These are phyloP conservation scores for Diaporthe ampelina DNA, from an alignment of 2,329 filamentous ascomycete species.

Conservation along the genomic window DNA sequence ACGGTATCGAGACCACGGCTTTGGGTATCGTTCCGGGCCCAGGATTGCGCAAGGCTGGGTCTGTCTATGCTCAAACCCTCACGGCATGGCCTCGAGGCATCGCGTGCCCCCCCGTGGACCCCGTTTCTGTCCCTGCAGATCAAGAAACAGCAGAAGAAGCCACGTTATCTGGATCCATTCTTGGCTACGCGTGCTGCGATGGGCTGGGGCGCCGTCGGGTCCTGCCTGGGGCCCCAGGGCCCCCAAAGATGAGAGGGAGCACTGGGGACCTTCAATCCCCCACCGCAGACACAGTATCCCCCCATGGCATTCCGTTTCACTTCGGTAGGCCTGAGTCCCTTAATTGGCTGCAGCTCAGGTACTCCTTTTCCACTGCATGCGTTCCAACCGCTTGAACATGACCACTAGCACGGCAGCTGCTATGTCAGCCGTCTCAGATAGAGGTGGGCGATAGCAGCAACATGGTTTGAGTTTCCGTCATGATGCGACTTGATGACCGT, in stretches of 20 bases:
- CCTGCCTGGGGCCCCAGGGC: neutral
- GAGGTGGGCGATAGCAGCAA: slow-evolving; percentile 28
- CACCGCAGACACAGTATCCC: neutral
- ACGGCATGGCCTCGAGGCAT: slow-evolving; percentile 28
- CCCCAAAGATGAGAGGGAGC: slow-evolving; percentile 30
- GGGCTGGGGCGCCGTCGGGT: slow-evolving; percentile 7
- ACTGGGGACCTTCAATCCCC: slow-evolving; percentile 16
- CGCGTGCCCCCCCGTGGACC: slow-evolving; percentile 19
- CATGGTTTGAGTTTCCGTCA: slow-evolving; percentile 33
- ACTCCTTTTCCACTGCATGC: slow-evolving; percentile 39
- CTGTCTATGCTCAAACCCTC: slow-evolving; percentile 29
- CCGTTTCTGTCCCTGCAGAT: slow-evolving; percentile 26
- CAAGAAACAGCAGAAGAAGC: slow-evolving; percentile 32
- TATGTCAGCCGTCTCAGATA: slow-evolving; percentile 39
- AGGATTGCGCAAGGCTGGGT: slow-evolving; percentile 2
- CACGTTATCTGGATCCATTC: slow-evolving; percentile 37
- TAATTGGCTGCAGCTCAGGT: slow-evolving; percentile 36
- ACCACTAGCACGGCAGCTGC: slow-evolving; percentile 15
- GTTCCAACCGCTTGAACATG: slow-evolving; percentile 35
- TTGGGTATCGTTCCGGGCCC: slow-evolving; percentile 2
- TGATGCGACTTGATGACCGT: slow-evolving; percentile 10
- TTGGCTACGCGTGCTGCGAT: slow-evolving; percentile 3
- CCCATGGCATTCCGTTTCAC: slow-evolving; percentile 41
- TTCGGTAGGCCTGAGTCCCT: slow-evolving; percentile 12
- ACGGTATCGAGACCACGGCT: slow-evolving; percentile 22